phyloP scores from a whole-genome alignment of 768 basidiomycete genomes.

The Tephrocybe sp. region DNA sequence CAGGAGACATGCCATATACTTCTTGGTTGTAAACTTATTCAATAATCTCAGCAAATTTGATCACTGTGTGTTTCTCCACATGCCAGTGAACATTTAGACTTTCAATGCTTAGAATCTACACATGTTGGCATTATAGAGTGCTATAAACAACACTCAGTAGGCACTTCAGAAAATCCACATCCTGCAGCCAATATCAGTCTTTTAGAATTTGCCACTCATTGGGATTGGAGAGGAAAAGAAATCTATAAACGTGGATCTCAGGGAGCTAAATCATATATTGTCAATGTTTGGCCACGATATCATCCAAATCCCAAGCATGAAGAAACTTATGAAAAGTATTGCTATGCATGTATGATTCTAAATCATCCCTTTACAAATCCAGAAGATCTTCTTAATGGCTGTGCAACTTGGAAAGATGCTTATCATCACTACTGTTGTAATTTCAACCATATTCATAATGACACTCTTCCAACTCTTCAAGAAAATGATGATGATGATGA shows the following conservation, averaged over 20 bases:
- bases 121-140: neutral
- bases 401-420: no score
- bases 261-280: neutral
- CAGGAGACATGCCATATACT: slow-evolving; percentile 12
- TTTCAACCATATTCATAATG: no score
- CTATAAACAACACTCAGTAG: slow-evolving; percentile 1
- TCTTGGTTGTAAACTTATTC: slow-evolving; percentile 5
- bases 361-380: neutral
- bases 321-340: slow-evolving; percentile 9
- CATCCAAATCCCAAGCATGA: neutral
- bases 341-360: slow-evolving; percentile 8
- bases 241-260: neutral
- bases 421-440: no score
- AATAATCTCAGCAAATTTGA: neutral
- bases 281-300: slow-evolving; percentile 9
- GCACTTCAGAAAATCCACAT: neutral
- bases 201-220: slow-evolving; percentile 3
- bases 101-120: neutral
- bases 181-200: neutral
- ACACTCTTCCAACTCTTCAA: slow-evolving; percentile 19
- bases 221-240: slow-evolving; percentile 2
- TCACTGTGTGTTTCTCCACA: slow-evolving; percentile 11
- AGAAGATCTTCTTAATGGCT: slow-evolving; percentile 1
- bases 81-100: slow-evolving; percentile 3
- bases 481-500: neutral